Percentiles rank a stretch among this genome's conserved stretches.
Conservation (phyloP, 371 early-diverging fungal species). For the Mucor saturninus region DNA sequence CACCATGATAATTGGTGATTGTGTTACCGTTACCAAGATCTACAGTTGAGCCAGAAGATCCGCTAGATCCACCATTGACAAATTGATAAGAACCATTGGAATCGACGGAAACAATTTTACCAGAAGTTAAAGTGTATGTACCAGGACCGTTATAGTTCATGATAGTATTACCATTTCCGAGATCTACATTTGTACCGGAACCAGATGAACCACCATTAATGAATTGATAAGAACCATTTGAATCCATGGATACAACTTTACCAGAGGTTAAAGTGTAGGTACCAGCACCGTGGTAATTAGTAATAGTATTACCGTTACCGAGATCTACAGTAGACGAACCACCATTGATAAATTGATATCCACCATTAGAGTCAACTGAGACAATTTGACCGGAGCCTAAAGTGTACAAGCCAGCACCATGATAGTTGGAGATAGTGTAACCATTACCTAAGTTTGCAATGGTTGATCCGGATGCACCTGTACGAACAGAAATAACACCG, state of each 20-base stretch:
- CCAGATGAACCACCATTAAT: neutral
- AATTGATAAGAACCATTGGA: neutral
- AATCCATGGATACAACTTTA: neutral
- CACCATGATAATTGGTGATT: neutral
- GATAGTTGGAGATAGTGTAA: too few species aligned
- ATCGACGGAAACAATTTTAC: neutral
- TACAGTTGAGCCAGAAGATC: neutral
- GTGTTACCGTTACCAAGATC: neutral
- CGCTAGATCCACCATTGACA: constrained; percentile 2
- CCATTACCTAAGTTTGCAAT: too few species aligned
- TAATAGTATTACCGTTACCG: neutral
- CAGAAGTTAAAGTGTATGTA: neutral
- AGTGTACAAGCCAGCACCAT: too few species aligned
- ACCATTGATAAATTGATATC: too few species aligned
- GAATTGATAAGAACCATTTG: neutral
- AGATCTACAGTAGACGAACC: neutral
- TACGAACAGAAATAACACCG: too few species aligned
- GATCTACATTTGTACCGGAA: neutral
- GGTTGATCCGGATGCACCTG: too few species aligned
- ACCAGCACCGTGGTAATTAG: constrained; percentile 11
- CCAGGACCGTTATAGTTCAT: neutral
- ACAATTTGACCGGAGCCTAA: too few species aligned
- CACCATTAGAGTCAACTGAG: too few species aligned
- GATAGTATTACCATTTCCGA: neutral
- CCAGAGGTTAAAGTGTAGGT: constrained; percentile 4